Evolutionary conservation across 139 green algal genomes (phyloP).

Genomic region (Microglena sp.): DNA sequence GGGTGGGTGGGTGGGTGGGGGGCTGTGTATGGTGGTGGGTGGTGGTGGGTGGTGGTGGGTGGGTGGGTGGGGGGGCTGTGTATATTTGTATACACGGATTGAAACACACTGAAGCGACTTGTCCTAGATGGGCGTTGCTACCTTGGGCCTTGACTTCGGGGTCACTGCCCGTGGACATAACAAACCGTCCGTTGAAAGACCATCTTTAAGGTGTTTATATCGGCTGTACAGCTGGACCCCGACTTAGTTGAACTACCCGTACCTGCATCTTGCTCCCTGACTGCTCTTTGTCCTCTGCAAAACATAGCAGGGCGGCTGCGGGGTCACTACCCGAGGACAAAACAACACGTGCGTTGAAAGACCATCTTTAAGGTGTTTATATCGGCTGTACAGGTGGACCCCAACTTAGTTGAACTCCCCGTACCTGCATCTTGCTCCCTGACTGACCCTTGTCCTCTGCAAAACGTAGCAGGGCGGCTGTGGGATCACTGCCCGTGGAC

Average conservation of each 20-base stretch:
- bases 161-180: too few relatives aligned
- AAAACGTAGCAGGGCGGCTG: constrained; percentile 56
- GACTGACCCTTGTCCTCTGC: constrained; percentile 36
- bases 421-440: constrained; percentile 7
- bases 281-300: constrained; percentile 42
- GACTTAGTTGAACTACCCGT: neutral
- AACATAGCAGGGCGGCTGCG: constrained; percentile 59
- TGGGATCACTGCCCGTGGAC: constrained; percentile 58
- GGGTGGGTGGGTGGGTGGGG: too few relatives aligned
- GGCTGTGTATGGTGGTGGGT: neutral
- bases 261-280: constrained; percentile 6
- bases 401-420: neutral
- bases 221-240: neutral
- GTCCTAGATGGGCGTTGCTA: too few relatives aligned
- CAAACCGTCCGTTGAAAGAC: too few relatives aligned
- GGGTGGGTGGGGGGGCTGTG: too few relatives aligned
- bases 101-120: too few relatives aligned
- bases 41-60: neutral
- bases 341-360: too few relatives aligned
- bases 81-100: too few relatives aligned
- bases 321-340: too few relatives aligned
- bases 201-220: neutral
- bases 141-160: too few relatives aligned
- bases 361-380: too few relatives aligned
- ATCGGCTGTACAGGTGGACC: neutral